A percentile compares a stretch with the other conserved stretches of the same genome.
These are phyloP conservation scores for Alternaria atra DNA, from an alignment of 2,329 filamentous ascomycete species.

Conservation along the genomic window DNA sequence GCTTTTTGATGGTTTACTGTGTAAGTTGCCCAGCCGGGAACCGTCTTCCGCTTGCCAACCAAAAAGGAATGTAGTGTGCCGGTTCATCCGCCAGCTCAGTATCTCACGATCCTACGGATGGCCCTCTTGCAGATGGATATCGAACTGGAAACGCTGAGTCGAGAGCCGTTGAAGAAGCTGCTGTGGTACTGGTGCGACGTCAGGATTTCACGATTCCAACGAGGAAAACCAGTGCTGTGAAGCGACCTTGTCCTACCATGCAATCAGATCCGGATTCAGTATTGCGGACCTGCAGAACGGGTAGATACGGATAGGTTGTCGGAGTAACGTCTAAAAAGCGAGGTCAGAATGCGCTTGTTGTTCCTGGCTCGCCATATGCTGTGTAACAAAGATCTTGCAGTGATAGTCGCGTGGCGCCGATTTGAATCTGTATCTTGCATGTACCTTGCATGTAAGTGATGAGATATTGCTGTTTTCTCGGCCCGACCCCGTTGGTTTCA, in stretches of 20 bases:
- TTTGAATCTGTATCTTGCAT: not conserved
- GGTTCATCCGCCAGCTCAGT: not conserved
- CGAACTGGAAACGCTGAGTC: not conserved
- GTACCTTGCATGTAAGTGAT: not conserved
- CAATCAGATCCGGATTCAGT: not conserved
- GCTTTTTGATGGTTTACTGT: not conserved
- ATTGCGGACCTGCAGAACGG: not conserved
- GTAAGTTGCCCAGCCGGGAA: not conserved
- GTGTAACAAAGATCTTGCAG: not conserved
- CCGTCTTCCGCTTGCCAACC: not conserved
- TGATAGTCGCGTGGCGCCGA: not conserved
- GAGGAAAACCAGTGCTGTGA: not conserved
- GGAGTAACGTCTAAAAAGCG: not conserved
- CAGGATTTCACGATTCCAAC: not conserved
- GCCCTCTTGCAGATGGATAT: not conserved
- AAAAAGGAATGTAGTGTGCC: not conserved
- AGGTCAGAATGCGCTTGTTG: not conserved
- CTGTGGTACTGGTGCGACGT: not conserved
- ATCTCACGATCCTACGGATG: not conserved
- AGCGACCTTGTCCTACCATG: not conserved
- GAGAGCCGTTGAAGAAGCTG: not conserved
- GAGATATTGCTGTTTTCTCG: not conserved
- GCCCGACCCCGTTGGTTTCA: not conserved
- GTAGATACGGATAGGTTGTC: not conserved
- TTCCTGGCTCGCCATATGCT: not conserved